Evolutionary conservation across 768 basidiomycete genomes (phyloP).

Genomic region (Suillus americanus): DNA sequence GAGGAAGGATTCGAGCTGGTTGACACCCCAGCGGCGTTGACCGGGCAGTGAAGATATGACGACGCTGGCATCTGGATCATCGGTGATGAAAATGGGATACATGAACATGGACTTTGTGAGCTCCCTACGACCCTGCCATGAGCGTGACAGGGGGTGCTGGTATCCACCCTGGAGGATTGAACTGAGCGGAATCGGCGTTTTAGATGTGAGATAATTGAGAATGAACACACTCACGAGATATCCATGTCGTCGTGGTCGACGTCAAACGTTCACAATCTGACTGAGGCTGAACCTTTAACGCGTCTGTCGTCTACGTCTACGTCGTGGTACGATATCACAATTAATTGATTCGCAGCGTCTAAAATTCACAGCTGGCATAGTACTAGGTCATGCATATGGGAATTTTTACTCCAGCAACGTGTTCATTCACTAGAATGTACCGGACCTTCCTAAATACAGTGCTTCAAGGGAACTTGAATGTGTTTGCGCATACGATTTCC

Average conservation of each 20-base stretch:
- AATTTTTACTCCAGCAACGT: neutral
- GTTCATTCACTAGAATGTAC: neutral
- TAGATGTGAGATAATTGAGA: neutral
- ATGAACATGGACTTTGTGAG: conserved; percentile 95
- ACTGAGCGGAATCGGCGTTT: conserved; percentile 31
- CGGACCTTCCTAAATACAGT: neutral
- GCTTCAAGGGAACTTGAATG: neutral
- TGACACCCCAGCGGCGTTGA: conserved; percentile 94
- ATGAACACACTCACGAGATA: neutral
- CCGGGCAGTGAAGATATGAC: conserved; percentile 78
- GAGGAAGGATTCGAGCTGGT: conserved; percentile 85
- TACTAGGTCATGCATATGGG: no score
- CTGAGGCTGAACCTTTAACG: neutral
- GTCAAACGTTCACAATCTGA: neutral
- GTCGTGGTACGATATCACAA: neutral
- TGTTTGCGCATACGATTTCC: neutral
- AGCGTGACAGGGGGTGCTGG: conserved; percentile 88
- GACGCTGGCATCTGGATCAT: conserved; percentile 84
- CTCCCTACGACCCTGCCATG: conserved; percentile 81
- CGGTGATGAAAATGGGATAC: conserved; percentile 99
- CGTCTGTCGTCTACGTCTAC: neutral
- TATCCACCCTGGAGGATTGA: conserved; percentile 94
- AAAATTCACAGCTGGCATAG: neutral
- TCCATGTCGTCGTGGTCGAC: neutral
- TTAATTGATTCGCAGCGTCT: neutral